phyloP scores from a whole-genome alignment of 345 rosid species.

The Moringa oleifera region DNA sequence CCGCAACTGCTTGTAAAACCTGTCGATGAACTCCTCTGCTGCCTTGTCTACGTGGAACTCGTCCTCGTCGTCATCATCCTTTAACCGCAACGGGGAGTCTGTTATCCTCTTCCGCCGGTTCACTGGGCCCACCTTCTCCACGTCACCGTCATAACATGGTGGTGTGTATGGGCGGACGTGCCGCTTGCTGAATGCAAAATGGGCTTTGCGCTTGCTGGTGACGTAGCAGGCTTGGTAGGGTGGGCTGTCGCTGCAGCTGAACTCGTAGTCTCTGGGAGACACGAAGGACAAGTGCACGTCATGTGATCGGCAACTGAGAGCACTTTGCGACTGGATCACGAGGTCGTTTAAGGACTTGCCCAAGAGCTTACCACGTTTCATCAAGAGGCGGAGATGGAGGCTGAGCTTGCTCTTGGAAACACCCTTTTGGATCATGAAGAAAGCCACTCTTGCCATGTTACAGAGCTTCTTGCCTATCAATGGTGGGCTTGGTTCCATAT shows the following conservation, averaged over 20 bases:
- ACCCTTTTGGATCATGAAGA: slow-evolving; percentile 24
- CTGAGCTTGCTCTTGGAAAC: slow-evolving; percentile 25
- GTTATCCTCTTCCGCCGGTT: slow-evolving; percentile 59
- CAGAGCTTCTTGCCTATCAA: slow-evolving; percentile 20
- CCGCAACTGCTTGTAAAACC: slow-evolving; percentile 63
- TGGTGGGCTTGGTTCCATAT: no score
- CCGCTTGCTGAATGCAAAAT: slow-evolving; percentile 16
- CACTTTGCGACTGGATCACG: slow-evolving; percentile 32
- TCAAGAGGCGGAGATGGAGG: slow-evolving; percentile 21
- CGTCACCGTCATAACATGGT: slow-evolving; percentile 24
- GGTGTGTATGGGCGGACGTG: slow-evolving; percentile 20
- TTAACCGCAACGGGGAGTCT: slow-evolving; percentile 63
- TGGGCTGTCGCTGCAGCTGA: slow-evolving; percentile 97
- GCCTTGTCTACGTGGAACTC: slow-evolving; percentile 61
- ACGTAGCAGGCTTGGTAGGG: slow-evolving; percentile 32
- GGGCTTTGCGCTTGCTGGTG: not conserved
- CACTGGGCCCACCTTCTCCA: slow-evolving; percentile 41
- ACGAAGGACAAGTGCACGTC: slow-evolving; percentile 53
- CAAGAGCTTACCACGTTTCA: slow-evolving; percentile 28
- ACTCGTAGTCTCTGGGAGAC: slow-evolving; percentile 73
- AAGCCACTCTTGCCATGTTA: slow-evolving; percentile 18
- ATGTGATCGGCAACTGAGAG: slow-evolving; percentile 64
- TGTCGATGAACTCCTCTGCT: slow-evolving; percentile 87
- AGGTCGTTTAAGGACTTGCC: slow-evolving; percentile 28
- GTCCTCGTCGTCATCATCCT: slow-evolving; percentile 40